Evolutionary conservation across 2,329 filamentous ascomycete species (phyloP).

Genomic region (Trichophyton verrucosum): DNA sequence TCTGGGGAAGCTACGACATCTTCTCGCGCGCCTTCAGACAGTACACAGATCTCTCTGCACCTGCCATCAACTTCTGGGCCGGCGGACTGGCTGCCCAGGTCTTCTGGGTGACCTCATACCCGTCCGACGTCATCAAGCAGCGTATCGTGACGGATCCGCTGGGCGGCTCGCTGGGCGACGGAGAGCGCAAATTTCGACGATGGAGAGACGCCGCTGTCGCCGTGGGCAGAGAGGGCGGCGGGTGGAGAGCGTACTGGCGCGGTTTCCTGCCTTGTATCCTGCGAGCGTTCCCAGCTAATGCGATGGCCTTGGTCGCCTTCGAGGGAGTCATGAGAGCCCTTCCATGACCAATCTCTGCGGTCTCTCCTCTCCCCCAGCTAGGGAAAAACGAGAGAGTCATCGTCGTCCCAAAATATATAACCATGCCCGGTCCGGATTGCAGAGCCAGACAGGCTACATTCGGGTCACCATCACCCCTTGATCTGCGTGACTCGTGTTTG

Average conservation of each 20-base stretch:
- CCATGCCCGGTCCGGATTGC: neutral
- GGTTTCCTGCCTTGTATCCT: conserved; percentile 91
- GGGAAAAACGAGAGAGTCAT: no score
- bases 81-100: conserved; percentile 85
- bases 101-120: conserved; percentile 89
- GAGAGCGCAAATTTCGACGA: conserved; percentile 52
- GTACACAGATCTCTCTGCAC: conserved; percentile 58
- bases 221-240: conserved; percentile 60
- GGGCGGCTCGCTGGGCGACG: conserved; percentile 55
- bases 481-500: neutral
- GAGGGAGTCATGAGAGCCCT: conserved; percentile 69
- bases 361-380: no score
- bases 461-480: neutral
- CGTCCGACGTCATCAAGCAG: conserved; percentile 89
- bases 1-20: conserved; percentile 93
- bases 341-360: conserved; percentile 18
- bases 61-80: conserved; percentile 92
- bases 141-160: conserved; percentile 92
- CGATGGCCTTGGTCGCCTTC: conserved; percentile 83
- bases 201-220: conserved; percentile 72
- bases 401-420: neutral
- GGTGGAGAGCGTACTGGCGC: conserved; percentile 74
- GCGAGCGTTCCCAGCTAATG: conserved; percentile 89
- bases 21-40: conserved; percentile 56
- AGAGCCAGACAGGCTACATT: no score